Evolutionary conservation across 306 rosid species (phyloP), one percentile per base, ranked within the genome.

Genomic region (Cicer bijugum): DNA sequence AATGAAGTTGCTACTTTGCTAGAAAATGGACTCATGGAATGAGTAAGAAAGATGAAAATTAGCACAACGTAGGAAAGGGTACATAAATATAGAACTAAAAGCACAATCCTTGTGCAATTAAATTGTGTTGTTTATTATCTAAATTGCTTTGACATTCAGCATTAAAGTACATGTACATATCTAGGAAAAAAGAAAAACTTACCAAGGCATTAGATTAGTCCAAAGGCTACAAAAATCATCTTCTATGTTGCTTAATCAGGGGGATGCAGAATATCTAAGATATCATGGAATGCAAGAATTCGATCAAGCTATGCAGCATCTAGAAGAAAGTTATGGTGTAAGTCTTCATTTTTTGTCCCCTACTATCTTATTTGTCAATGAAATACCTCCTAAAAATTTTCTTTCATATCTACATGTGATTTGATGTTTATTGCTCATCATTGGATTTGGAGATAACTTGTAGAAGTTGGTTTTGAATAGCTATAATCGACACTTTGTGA

Each of bases 221-320:
- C 53, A 46, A 11, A 67, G 74, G 46, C n/a, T 62, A 67, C 44
- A 75, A 28, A 60, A 67, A 35, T 56, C 1, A 33, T 64, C 76
- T 67, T 53, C 80, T 76, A 47, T 47, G 35, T 85, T 84, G 62
- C 76, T 75, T 76, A 46, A 55, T 38, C 83, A 94, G 98, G 98
- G 90, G 71, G 98, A 95, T 76, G 97, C 97, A 43, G 78, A 88
- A 0, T 87, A 44, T 85, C 84, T 95, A 74, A 86, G 99, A 72
- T 95, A 95, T 80, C 88, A 1, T 10, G 97, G 97, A 42, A 66
- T 95, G 99, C 97, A 95, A 86, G 96, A 91, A 78, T 95, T 95
- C 75, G 99, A 95, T 86, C 96, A 12, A 80, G 97, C 97, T 44
- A 95, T 95, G 97, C 99, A 95, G 82, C 96, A 88, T 78, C 83